Evolutionary conservation across 2,329 filamentous ascomycete genomes (phyloP), one percentile per base, ranked within the genome.

Genomic region (Penicillium oxalicum): DNA sequence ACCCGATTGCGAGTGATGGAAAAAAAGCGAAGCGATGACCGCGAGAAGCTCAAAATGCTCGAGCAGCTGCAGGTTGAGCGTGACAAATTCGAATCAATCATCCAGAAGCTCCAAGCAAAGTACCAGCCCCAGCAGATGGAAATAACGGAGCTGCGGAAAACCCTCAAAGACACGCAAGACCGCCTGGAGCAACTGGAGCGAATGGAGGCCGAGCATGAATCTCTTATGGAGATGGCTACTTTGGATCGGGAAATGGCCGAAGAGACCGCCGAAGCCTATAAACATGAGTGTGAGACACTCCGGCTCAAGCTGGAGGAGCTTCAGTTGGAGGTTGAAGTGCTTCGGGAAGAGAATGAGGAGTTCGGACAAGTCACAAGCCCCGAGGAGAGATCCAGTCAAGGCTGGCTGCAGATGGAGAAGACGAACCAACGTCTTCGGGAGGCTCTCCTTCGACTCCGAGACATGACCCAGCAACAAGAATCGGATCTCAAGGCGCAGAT

Each of bases 171-270:
- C 58, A 80, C 84, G 0, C 83, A 93, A 63, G 70, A 77, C 18
- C 81, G 80, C 41, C 76, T 90, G 18, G 82, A 87, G 48, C 75
- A 82, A 24, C 74, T 93, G 2, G 87, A 91, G 58, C 77, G 79
- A 28, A 75, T 86, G 46, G 86, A 93, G 64, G 86, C 87, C 6
- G 90, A 96, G 57, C 84, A 94, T 66, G 93, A 97, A 28, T 80
- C 84, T 3, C 81, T 87, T 5, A 73, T 96, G 62, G 93, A 98
- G 70, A 81, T 93, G 69, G 89, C 90, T 5, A 86, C 88, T 0
- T 74, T 98, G 26, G 93, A 98, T 65, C 83, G 88, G 39, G 91
- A 98, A 68, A 95, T 97, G 87, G 93, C 93, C 0, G 91, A 98
- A 68, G 91, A 96, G 69, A 89, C 84, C 38, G 86, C 88, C 0